Evolutionary conservation across 306 rosid genomes (phyloP), one percentile per base, ranked within the genome.

Genomic region (Alnus glutinosa): DNA sequence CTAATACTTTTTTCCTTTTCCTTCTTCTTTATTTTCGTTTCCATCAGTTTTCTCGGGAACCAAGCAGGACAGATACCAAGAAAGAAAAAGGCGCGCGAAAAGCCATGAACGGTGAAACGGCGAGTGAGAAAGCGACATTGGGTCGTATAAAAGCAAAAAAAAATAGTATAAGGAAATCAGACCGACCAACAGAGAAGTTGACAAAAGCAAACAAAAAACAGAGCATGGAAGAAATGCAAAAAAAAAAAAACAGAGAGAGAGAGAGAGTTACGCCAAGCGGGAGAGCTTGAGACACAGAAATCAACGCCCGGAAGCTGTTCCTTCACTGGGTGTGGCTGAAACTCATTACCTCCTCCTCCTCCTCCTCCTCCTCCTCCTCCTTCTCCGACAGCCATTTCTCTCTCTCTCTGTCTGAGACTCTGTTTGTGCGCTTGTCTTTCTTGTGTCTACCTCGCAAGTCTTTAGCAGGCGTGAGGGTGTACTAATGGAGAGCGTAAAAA

Each of bases 281-380:
- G 98, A 48, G 91, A 78, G 78, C 98, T 92, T 46, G 81, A 77
- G 77, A 94, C 77, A 72, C 98, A 89, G 89, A 77, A 95, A 73
- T 89, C 87, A 58, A 92, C 86, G 30, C 97, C 93, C 14, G 92
- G 94, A 86, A 92, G 95, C 71, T 95, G 98, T 0, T 92, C 98
- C 85, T 85, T 91, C 9, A 90, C 79, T 0, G 98, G 94, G 79
- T 90, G 97, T 37, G 98, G 98, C 18, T 69, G 87, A 46, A 88
- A 88, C 34, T 91, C 97, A 55, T 85, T 55, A n/a, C 44, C 55
- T 14, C 70, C 69, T 34, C 46, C 46, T 5, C 48, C 52, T 39
- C 57, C 70, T 46, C 86, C 52, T 39, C 57, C 70, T 46, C 86
- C 73, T 47, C 48, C 71, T 37, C 57, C 75, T 16, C 83, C 46